Percentiles rank a stretch among this genome's conserved stretches.
Conservation (phyloP, 2,329 filamentous ascomycete genomes). For the Botrytis pseudocinerea region DNA sequence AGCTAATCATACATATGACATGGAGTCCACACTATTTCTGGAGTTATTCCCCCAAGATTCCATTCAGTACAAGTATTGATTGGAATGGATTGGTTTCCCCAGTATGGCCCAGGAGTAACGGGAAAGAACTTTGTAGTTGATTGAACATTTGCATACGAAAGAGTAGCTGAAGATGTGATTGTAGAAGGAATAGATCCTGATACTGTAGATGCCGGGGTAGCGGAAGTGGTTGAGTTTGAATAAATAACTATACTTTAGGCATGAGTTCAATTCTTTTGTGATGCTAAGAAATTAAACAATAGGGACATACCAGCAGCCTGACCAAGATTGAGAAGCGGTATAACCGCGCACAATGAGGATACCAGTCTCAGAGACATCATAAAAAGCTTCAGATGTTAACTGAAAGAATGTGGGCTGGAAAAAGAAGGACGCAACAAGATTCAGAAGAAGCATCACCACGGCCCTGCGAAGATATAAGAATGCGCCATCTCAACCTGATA, state of each 20-base stretch:
- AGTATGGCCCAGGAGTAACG: conserved; percentile 17
- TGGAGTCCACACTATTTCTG: conserved; percentile 23
- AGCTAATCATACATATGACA: conserved; percentile 24
- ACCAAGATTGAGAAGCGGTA: neutral
- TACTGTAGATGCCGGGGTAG: neutral
- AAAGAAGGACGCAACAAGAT: conserved; percentile 6
- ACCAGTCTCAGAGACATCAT: conserved; percentile 2
- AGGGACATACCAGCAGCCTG: conserved; percentile 12
- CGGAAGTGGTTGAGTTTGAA: conserved; percentile 1
- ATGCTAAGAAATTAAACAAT: too few species aligned
- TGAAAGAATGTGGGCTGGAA: conserved; percentile 13
- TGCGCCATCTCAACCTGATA: neutral
- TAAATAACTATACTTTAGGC: neutral
- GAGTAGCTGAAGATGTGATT: conserved; percentile 22
- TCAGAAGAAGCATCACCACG: neutral
- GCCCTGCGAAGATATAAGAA: neutral
- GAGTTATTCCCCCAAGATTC: conserved; percentile 15
- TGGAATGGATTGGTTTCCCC: conserved; percentile 28
- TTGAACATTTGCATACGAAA: conserved; percentile 4
- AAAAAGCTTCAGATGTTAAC: neutral
- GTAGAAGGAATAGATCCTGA: conserved; percentile 14
- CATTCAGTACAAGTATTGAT: conserved; percentile 26
- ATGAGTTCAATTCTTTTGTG: neutral
- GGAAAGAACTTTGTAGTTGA: conserved; percentile 16
- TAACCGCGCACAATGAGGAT: neutral